phyloP scores from a whole-genome alignment of 345 rosid species.

The Eutrema yunnanense region DNA sequence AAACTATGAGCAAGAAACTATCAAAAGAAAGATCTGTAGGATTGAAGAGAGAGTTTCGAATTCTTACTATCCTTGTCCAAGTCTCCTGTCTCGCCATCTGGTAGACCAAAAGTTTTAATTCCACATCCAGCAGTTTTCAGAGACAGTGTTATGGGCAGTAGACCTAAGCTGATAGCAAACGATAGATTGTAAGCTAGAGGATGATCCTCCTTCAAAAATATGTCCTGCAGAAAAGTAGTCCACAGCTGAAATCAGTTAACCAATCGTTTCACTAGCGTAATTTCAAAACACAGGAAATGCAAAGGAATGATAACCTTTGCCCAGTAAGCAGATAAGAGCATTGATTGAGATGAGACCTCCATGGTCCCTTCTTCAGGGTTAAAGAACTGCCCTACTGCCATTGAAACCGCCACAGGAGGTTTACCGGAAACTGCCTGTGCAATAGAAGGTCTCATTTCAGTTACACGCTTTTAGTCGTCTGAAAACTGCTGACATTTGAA shows the following conservation, averaged over 20 bases:
- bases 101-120: too few relatives aligned
- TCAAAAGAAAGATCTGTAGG: too few relatives aligned
- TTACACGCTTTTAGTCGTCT: constrained; percentile 12
- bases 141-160: constrained; percentile 68
- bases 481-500: not conserved
- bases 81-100: too few relatives aligned
- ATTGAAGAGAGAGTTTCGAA: too few relatives aligned
- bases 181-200: constrained; percentile 78
- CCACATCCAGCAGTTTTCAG: constrained; percentile 41
- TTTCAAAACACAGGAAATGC: constrained; percentile 9
- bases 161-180: constrained; percentile 80
- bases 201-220: constrained; percentile 79
- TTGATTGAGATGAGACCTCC: constrained; percentile 54
- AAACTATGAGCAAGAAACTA: too few relatives aligned
- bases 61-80: too few relatives aligned
- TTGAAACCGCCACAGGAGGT: constrained; percentile 98
- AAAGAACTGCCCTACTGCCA: constrained; percentile 98
- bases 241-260: constrained; percentile 22
- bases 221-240: constrained; percentile 50
- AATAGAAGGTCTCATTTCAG: constrained; percentile 28
- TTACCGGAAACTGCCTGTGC: constrained; percentile 81
- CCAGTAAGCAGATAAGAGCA: constrained; percentile 69
- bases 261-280: constrained; percentile 5
- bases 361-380: constrained; percentile 70
- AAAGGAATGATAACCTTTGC: constrained; percentile 47